Evolutionary conservation across 202 grass and related monocot species (phyloP).

Genomic region (Setaria italica): DNA sequence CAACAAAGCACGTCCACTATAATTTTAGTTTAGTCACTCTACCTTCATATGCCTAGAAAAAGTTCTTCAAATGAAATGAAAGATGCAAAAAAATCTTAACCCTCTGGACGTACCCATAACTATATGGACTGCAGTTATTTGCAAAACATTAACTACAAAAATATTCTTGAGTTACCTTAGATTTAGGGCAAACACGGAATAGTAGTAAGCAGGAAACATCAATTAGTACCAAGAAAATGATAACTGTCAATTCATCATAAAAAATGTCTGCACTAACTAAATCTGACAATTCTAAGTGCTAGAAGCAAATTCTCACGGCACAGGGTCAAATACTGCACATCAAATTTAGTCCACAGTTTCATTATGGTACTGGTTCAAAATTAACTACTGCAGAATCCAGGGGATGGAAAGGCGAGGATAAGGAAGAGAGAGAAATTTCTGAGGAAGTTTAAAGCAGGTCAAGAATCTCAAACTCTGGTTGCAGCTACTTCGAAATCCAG

Average conservation of each 20-base stretch:
- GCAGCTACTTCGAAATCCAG: too few relatives aligned
- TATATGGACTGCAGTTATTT: slow-evolving; percentile 5
- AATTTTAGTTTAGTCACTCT: slow-evolving; percentile 21
- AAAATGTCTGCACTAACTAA: not conserved
- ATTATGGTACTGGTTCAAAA: not conserved
- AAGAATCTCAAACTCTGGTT: too few relatives aligned
- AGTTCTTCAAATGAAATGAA: not conserved
- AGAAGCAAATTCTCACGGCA: slow-evolving; percentile 11
- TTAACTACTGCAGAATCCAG: not conserved
- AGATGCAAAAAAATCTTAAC: not conserved
- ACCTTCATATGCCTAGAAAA: slow-evolving; percentile 26
- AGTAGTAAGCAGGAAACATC: slow-evolving; percentile 2
- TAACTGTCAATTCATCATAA: slow-evolving; percentile 9
- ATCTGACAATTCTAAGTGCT: too few relatives aligned
- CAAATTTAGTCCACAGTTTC: not conserved
- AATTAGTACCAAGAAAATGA: slow-evolving; percentile 10
- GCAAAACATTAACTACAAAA: slow-evolving; percentile 28
- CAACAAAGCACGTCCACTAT: not conserved
- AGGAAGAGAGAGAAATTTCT: too few relatives aligned
- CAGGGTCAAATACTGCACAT: not conserved
- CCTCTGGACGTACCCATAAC: not conserved
- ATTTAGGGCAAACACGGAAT: not conserved
- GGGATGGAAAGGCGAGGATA: too few relatives aligned
- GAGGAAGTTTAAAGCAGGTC: too few relatives aligned
- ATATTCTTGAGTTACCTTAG: slow-evolving; percentile 18